phyloP scores from a whole-genome alignment of 2,329 filamentous ascomycete genomes.

The Sclerotinia spermophila region DNA sequence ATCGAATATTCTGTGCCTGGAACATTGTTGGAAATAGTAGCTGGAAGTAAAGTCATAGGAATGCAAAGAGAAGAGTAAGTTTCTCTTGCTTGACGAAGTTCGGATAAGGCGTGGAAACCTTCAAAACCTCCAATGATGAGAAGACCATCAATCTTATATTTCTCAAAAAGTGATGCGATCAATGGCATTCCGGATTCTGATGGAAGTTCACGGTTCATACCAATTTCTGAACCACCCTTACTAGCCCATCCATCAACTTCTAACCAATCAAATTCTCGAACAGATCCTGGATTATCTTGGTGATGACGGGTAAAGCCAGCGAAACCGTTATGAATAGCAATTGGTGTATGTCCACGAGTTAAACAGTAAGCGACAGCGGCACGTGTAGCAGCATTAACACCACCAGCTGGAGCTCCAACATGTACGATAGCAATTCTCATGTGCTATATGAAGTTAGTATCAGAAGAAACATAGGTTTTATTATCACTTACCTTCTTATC shows the following conservation, averaged over 20 bases:
- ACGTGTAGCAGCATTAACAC: conserved; percentile 95
- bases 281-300: conserved; percentile 76
- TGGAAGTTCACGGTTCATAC: conserved; percentile 91
- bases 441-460: conserved; percentile 50
- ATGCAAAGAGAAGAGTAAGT: conserved; percentile 85
- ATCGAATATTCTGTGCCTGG: conserved; percentile 96
- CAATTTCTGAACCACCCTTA: conserved; percentile 95
- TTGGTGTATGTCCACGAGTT: conserved; percentile 83
- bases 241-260: conserved; percentile 95
- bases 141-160: conserved; percentile 85
- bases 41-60: conserved; percentile 84
- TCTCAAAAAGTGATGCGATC: conserved; percentile 77
- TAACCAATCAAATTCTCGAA: conserved; percentile 84
- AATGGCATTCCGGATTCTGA: conserved; percentile 77
- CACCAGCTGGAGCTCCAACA: conserved; percentile 91
- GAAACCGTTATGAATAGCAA: conserved; percentile 96
- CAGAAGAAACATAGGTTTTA: background rate
- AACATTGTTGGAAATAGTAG: conserved; percentile 99
- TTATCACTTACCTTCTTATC: conserved; percentile 60
- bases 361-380: conserved; percentile 91
- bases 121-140: conserved; percentile 96
- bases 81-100: conserved; percentile 76
- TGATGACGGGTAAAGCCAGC: conserved; percentile 91
- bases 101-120: conserved; percentile 86
- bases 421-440: conserved; percentile 96